Conservation (phyloP, 305 asterid genomes). For the Petunia hybrid region DNA sequence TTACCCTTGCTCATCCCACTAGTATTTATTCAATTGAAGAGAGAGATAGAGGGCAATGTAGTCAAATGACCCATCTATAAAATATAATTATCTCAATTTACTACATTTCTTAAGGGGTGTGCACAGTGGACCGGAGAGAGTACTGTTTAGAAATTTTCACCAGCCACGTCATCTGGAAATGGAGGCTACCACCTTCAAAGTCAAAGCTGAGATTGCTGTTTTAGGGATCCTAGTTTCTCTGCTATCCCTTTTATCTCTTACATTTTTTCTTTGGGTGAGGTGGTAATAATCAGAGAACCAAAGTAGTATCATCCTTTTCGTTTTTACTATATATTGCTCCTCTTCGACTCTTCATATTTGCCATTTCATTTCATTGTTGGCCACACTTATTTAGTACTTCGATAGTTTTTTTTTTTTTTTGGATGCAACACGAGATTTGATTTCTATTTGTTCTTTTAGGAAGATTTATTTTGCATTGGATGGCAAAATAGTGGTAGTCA, state of each 20-base stretch:
- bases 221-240: slow-evolving; percentile 11
- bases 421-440: neutral
- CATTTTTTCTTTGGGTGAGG: neutral
- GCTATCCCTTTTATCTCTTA: neutral
- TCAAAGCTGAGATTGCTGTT: neutral
- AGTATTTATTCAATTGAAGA: too few relatives aligned
- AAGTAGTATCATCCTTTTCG: slow-evolving; percentile 2
- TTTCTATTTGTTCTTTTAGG: slow-evolving; percentile 54
- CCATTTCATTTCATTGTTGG: slow-evolving; percentile 23
- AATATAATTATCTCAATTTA: too few relatives aligned
- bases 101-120: too few relatives aligned
- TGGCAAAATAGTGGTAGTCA: slow-evolving; percentile 92
- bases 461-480: slow-evolving; percentile 88
- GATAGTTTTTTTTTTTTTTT: slow-evolving; percentile 11
- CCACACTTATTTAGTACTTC: slow-evolving; percentile 4
- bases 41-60: too few relatives aligned
- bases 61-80: too few relatives aligned
- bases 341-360: slow-evolving; percentile 10
- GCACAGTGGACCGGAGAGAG: too few relatives aligned
- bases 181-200: neutral
- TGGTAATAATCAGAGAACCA: neutral
- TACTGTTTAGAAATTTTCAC: neutral
- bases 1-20: too few relatives aligned
- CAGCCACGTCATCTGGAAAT: slow-evolving; percentile 16
- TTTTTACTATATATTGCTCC: neutral